Conservation (phyloP, 2,329 filamentous ascomycete genomes). For the Trichoderma koningii region DNA sequence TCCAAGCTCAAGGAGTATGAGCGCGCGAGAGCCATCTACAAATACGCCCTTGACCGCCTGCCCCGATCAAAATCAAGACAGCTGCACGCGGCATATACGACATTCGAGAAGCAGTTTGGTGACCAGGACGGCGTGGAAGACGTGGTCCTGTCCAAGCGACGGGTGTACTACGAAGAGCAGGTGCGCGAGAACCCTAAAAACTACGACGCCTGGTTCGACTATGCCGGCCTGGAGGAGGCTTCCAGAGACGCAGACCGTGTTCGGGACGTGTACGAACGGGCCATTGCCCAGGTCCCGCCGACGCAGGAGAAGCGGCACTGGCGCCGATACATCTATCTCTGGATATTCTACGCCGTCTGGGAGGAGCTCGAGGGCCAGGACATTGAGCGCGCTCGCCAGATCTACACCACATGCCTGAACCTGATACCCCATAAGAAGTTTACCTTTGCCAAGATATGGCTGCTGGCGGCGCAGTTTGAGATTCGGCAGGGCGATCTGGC, state of each 20-base stretch:
- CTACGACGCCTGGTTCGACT: conserved; percentile 97
- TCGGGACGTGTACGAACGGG: conserved; percentile 90
- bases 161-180: conserved; percentile 91
- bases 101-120: conserved; percentile 97
- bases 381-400: conserved; percentile 75
- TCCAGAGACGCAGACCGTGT: conserved; percentile 80
- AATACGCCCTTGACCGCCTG: conserved; percentile 90
- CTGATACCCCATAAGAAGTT: conserved; percentile 95
- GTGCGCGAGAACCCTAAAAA: conserved; percentile 93
- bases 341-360: conserved; percentile 96
- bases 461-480: conserved; percentile 91
- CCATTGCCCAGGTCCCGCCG: conserved; percentile 91
- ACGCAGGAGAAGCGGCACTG: conserved; percentile 97
- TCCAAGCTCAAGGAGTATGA: conserved; percentile 94
- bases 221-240: conserved; percentile 84
- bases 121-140: conserved; percentile 92
- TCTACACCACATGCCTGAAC: conserved; percentile 85
- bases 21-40: conserved; percentile 91
- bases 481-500: conserved; percentile 81
- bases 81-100: conserved; percentile 92
- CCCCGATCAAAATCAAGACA: conserved; percentile 81
- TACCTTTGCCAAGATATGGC: conserved; percentile 96
- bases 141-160: conserved; percentile 89
- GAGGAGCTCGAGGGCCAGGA: conserved; percentile 88
- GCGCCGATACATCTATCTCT: conserved; percentile 95